Evolutionary conservation across 192 early-diverging fungal genomes (phyloP), one percentile per base, ranked within the genome.

Genomic region (Rhizophagus clarus): DNA sequence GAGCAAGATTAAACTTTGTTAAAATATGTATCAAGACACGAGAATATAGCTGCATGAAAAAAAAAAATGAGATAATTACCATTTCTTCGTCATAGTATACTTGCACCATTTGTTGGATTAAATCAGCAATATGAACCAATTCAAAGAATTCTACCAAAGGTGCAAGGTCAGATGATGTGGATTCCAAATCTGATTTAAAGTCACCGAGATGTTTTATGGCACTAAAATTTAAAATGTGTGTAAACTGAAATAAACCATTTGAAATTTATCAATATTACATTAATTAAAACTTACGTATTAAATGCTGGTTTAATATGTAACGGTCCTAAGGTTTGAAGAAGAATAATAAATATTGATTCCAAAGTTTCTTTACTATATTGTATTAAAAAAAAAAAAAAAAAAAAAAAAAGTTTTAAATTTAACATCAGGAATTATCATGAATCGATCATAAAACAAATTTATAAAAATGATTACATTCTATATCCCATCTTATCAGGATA

Each of bases 71-170:
- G 11, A 77, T 11, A 4, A n/a, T 80, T 85, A 93, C 91, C 82
- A 99, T 91, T 74, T 95, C 95, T 84, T 96, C 93, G 22, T 92
- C 89, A 87, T 95, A 96, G 82, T 97, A 98, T 28, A 96, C 92
- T 82, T 98, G 94, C 26, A 97, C 81, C 95, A 99, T 95, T 79
- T 99, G 97, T 68, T 96, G 92, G 37, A 94, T 92, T 69, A 98
- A 83, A 86, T 99, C 97, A 24, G 93, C 93, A 64, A 99, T 88
- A 85, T 99, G 97, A 20, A 98, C 92, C 56, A 99, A 85, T 81
- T 96, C 97, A 84, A 98, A 96, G 82, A 98, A 98, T 72, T 95
- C 93, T 78, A 82, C 88, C 40, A 91, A 83, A 61, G 89, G 93
- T 62, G 88, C 90, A 63, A 92, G 89, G 70, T 86, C 85, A 37